A percentile compares a stretch with the other conserved stretches of the same genome.
Conservation (phyloP, 2,329 filamentous ascomycete genomes). For the Mycogone perniciosa region DNA sequence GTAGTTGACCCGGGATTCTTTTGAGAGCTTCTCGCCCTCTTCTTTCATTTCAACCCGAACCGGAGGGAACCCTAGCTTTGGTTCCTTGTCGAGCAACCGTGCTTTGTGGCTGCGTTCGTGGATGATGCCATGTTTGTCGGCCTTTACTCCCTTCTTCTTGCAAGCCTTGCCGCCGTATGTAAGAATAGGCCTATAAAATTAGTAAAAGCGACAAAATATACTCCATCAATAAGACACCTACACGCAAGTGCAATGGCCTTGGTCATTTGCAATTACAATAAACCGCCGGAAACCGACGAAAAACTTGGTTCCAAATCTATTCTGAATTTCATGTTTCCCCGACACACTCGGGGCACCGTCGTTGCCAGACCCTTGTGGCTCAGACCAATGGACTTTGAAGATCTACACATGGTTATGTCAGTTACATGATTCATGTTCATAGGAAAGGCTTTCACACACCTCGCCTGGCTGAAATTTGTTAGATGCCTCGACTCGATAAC, state of each 20-base stretch:
- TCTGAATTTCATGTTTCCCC: constrained; percentile 28
- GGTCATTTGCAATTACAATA: constrained; percentile 45
- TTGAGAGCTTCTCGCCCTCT: constrained; percentile 39
- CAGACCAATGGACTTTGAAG: constrained; percentile 50
- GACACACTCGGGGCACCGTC: constrained; percentile 27
- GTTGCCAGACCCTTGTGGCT: constrained; percentile 38
- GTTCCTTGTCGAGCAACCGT: constrained; percentile 34
- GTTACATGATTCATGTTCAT: background rate
- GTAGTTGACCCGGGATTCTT: constrained; percentile 52
- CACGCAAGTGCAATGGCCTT: constrained; percentile 51
- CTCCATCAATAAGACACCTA: constrained; percentile 25
- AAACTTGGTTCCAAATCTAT: constrained; percentile 33
- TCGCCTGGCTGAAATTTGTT: constrained; percentile 35
- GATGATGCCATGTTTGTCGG: constrained; percentile 48
- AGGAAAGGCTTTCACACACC: constrained; percentile 22
- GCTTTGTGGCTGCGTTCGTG: constrained; percentile 32
- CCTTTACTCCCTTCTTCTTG: constrained; percentile 46
- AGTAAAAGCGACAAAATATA: background rate
- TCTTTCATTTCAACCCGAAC: constrained; percentile 39
- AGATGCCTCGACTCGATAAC: constrained; percentile 35
- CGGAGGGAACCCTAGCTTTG: constrained; percentile 41
- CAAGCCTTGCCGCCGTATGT: constrained; percentile 50
- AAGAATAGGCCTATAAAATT: constrained; percentile 41
- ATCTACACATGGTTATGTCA: constrained; percentile 31
- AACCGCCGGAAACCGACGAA: constrained; percentile 49